These are phyloP conservation scores for Pythium graminicola DNA, from an alignment of 352 stramenopile species.

Conservation along the genomic window DNA sequence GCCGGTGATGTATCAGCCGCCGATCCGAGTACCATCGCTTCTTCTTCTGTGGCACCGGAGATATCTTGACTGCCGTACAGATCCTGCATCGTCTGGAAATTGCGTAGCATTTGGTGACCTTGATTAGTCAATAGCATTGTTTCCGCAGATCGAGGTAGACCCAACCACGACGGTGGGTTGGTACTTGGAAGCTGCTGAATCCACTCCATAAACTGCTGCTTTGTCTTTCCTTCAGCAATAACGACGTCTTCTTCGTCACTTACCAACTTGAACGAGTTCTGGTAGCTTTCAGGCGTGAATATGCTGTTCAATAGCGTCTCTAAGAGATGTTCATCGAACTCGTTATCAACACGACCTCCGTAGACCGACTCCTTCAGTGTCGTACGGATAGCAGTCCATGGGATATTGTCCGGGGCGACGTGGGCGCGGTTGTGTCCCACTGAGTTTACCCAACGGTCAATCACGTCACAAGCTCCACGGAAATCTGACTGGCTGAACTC, in stretches of 20 bases:
- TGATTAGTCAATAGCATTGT: conserved; percentile 84
- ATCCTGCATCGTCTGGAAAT: conserved; percentile 81
- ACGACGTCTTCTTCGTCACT: conserved; percentile 42
- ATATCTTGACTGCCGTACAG: conserved; percentile 61
- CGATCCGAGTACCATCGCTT: conserved; percentile 50
- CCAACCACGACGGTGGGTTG: conserved; percentile 92
- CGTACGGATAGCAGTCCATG: conserved; percentile 96
- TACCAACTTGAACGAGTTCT: conserved; percentile 77
- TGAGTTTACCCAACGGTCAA: conserved; percentile 95
- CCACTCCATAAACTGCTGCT: conserved; percentile 90
- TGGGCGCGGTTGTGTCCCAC: conserved; percentile 74
- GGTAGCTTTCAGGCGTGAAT: conserved; percentile 94
- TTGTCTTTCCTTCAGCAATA: conserved; percentile 87
- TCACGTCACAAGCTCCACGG: conserved; percentile 94
- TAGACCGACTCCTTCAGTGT: conserved; percentile 97
- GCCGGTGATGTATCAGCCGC: conserved; percentile 23
- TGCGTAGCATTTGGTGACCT: conserved; percentile 64
- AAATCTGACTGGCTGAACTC: conserved; percentile 99
- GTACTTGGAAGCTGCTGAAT: conserved; percentile 76
- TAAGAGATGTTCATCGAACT: conserved; percentile 94
- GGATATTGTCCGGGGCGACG: conserved; percentile 95
- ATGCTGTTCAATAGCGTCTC: conserved; percentile 90
- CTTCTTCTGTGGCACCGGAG: conserved; percentile 36
- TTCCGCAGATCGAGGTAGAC: conserved; percentile 88
- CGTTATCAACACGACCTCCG: conserved; percentile 95